phyloP scores from a whole-genome alignment of 2,329 filamentous ascomycete species.

The Magnaporthiopsis rhizophila region DNA sequence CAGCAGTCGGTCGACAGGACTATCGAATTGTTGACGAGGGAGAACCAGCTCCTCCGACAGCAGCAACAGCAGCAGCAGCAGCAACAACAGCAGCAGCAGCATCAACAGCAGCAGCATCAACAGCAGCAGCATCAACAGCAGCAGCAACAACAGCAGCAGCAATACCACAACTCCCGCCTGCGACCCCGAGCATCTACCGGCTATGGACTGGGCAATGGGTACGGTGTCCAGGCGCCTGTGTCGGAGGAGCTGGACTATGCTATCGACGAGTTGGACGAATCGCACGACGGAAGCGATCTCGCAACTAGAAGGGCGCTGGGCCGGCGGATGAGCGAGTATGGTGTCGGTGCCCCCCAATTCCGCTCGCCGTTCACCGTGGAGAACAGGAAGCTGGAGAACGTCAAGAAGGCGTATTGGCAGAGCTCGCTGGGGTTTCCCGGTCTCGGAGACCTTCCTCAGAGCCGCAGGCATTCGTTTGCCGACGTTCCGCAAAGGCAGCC shows the following conservation, averaged over 20 bases:
- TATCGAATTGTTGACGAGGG: constrained; percentile 53
- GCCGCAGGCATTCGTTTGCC: constrained; percentile 73
- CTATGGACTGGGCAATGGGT: constrained; percentile 47
- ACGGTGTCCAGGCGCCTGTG: constrained; percentile 50
- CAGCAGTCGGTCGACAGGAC: constrained; percentile 49
- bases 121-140: constrained; percentile 41
- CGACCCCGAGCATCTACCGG: constrained; percentile 51
- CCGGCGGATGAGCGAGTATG: constrained; percentile 50
- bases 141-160: constrained; percentile 22
- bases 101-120: constrained; percentile 7
- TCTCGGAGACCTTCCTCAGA: constrained; percentile 57
- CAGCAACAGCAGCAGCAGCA: background rate
- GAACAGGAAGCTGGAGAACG: constrained; percentile 54
- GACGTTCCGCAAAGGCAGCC: constrained; percentile 55
- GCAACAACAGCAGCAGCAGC: constrained; percentile 34
- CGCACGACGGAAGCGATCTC: constrained; percentile 43
- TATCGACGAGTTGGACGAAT: constrained; percentile 64
- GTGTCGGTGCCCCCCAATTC: constrained; percentile 31
- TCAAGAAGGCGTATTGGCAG: constrained; percentile 65
- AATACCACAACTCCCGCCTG: constrained; percentile 46
- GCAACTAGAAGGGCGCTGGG: constrained; percentile 35
- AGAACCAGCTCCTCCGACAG: constrained; percentile 55
- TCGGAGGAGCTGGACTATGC: constrained; percentile 63
- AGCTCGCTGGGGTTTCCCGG: constrained; percentile 60
- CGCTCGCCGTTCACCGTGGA: constrained; percentile 46